A percentile compares a stretch with the other conserved stretches of the same genome.
Conservation (phyloP, 257 asterid species). For the Scutellaria barbata region DNA sequence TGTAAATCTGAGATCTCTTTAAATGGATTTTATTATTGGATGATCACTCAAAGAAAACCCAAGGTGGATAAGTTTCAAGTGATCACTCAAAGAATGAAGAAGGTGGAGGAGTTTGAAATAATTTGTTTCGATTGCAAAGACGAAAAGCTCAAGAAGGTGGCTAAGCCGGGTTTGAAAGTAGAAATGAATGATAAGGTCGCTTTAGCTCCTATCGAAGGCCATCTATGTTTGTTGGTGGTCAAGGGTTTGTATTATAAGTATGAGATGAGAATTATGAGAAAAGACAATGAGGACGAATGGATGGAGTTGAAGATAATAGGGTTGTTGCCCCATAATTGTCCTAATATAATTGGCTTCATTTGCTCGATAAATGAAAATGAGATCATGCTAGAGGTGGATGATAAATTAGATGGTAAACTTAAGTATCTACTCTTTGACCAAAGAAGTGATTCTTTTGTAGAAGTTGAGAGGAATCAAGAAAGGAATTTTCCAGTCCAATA, state of each 20-base stretch:
- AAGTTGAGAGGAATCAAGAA: no score
- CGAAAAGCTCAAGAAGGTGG: neutral
- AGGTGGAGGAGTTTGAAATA: no score
- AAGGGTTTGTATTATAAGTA: no score
- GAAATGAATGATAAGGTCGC: neutral
- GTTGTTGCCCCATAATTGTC: neutral
- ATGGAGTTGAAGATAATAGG: neutral
- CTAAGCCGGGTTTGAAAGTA: neutral
- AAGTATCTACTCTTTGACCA: neutral
- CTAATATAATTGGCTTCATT: neutral
- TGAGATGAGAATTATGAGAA: constrained; percentile 3
- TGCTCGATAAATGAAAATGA: neutral
- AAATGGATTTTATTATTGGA: neutral
- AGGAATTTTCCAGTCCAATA: neutral
- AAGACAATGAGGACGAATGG: neutral
- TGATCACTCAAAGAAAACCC: no score
- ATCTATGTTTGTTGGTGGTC: neutral
- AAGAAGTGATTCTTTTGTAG: neutral
- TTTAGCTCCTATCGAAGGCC: neutral
- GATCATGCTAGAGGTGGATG: neutral
- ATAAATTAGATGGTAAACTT: no score
- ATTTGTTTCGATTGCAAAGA: neutral
- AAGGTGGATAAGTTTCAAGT: no score
- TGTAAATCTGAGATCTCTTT: neutral
- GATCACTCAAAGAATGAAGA: no score